Base-by-base conservation (phyloP, 2,329 filamentous ascomycete species). In the Teratosphaeria epicoccoides region DNA sequence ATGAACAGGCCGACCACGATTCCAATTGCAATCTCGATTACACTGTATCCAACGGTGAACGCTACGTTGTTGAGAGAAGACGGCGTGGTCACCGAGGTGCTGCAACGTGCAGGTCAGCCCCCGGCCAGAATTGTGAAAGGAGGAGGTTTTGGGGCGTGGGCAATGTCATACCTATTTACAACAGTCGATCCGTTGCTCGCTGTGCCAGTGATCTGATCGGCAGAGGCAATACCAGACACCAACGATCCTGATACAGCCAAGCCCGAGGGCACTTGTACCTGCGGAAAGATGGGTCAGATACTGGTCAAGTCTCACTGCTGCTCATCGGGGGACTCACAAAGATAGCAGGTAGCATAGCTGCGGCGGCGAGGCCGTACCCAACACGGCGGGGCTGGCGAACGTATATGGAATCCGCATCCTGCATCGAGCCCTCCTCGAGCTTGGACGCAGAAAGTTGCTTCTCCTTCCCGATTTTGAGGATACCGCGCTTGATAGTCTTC, bases 301-400 rank as follows among this genome's bases (percentile, higher is more conserved):
- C n/a, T n/a, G n/a, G n/a, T n/a, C n/a, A n/a, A n/a, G n/a, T n/a
- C n/a, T n/a, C n/a, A n/a, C n/a, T n/a, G n/a, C n/a, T n/a, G n/a
- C n/a, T n/a, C n/a, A n/a, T n/a, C n/a, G n/a, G n/a, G n/a, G n/a
- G n/a, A n/a, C n/a, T n/a, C n/a, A n/a, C 78, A 56, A 94, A 94
- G 57, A 95, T 94, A 4, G 85, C 89, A 0, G 89, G 89, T 9
- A 95, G 72, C 76, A 95, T 87, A 1, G 87, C 85, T 0, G 88
- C 87, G 0, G 88, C 88, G 0, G 89, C 89, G 2, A 95, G 79
- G 1, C 85, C 86, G 65, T 90, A 88, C 11, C 84, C 82, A 5
- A 81, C 70, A 6, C 73, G 69, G 6, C 75, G 67, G 3, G n/a
- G 69, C 62, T 56, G 68, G 11, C 63, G 56, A 43, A 63, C 54